Percentiles rank a stretch among this genome's conserved stretches.
Conservation (phyloP, 2,329 filamentous ascomycete species). For the Tolypocladium inflatum region DNA sequence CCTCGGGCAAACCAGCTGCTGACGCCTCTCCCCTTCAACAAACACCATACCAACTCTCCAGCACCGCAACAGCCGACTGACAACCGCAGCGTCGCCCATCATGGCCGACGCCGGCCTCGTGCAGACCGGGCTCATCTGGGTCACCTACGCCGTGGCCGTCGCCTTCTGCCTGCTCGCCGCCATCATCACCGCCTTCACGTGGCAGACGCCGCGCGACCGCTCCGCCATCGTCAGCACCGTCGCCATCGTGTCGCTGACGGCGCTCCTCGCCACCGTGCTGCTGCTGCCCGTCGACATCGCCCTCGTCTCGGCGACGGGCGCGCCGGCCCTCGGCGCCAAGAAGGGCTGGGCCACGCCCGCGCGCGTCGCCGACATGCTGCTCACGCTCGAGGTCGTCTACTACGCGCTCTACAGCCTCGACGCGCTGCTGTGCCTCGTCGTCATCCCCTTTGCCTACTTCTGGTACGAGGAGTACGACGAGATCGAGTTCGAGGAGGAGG, state of each 20-base stretch:
- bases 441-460: slow-evolving; percentile 95
- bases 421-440: slow-evolving; percentile 75
- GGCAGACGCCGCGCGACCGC: slow-evolving; percentile 82
- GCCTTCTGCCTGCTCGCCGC: slow-evolving; percentile 67
- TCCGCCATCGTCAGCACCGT: slow-evolving; percentile 74
- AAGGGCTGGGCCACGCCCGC: slow-evolving; percentile 91
- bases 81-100: slow-evolving; percentile 5
- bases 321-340: slow-evolving; percentile 65
- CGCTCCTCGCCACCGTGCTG: slow-evolving; percentile 83
- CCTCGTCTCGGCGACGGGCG: slow-evolving; percentile 80
- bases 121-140: slow-evolving; percentile 89
- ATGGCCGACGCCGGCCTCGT: slow-evolving; percentile 51
- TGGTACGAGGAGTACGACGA: slow-evolving; percentile 98
- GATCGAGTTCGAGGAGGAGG: slow-evolving; percentile 74
- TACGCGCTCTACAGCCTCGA: slow-evolving; percentile 90
- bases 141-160: slow-evolving; percentile 79
- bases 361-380: slow-evolving; percentile 66
- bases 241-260: slow-evolving; percentile 77
- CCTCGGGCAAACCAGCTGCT: neutral
- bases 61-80: neutral
- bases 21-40: neutral
- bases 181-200: slow-evolving; percentile 79
- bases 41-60: neutral
- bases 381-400: slow-evolving; percentile 80
- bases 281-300: slow-evolving; percentile 93